Base-by-base conservation (phyloP, 2,329 filamentous ascomycete genomes). In the Colletotrichum paranaense region DNA sequence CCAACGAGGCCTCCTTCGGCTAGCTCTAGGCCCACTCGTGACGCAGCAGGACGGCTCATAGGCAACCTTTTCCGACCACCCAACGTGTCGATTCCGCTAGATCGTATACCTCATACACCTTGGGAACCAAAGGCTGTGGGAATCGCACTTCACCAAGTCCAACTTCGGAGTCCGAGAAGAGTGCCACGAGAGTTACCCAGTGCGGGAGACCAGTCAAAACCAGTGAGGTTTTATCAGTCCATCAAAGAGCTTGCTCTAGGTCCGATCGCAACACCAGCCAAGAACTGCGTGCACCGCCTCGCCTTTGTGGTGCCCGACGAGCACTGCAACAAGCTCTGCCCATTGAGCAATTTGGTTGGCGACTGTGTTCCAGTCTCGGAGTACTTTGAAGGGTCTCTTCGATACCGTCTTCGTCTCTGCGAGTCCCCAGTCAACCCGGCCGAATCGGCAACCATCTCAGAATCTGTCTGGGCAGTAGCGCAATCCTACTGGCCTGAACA, bases 331-430 rank as follows among this genome's bases (percentile, higher is more conserved):
- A 79, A 75, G 5, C 77, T 91, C 7, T 80, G 85, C 5, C 77
- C 74, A 16, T 79, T 83, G 52, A 74, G 53, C 58, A 76, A 22
- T 12, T 66, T 62, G 30, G 76, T 49, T 80, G 83, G 3, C 75
- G 80, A 55, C 79, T 80, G 6, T 62, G 30, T 85, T 83, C 77
- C 83, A 0, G 78, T 83, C 4, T 82, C 81, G 32, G 75, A 80
- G 49, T 86, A 86, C 67, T 82, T 80, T 22, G 84, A 90, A 72
- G 89, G 89, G 5, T 90, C 89, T 62, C 81, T 89, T 5, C 88
- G 90, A 46, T 92, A 92, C 78, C 92, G 95, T 19, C 78, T 97
- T 26, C 92, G 94, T 11, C 93, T 93, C 78, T 89, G 92, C 77
- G 77, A 79, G 62, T 68, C 77, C 53, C 57, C 49, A 12, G 5